Conservation (phyloP, 2,329 filamentous ascomycete species). For the Colletotrichum godetiae region DNA sequence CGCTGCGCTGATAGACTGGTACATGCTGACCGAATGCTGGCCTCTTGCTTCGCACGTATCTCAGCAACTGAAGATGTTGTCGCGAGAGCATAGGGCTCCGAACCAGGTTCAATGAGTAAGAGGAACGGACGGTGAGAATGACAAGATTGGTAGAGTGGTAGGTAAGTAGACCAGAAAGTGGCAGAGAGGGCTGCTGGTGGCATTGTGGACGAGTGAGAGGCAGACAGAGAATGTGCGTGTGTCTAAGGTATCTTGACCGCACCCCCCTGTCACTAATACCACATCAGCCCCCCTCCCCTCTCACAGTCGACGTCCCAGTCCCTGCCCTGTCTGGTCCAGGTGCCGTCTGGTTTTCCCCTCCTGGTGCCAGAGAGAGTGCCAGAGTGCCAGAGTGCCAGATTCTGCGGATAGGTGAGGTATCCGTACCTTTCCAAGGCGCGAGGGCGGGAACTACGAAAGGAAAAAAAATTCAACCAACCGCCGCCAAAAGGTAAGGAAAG, state of each 20-base stretch:
- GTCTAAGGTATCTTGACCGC: not conserved
- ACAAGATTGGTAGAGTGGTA: not conserved
- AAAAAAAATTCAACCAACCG: too few species aligned
- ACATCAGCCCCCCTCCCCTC: not conserved
- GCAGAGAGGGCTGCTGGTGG: not conserved
- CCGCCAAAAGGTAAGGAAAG: not conserved
- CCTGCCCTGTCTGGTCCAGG: not conserved
- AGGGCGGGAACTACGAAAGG: not conserved
- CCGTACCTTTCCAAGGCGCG: not conserved
- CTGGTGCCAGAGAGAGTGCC: not conserved
- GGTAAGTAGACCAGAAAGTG: too few species aligned
- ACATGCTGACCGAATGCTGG: constrained; percentile 15
- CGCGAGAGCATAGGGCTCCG: not conserved
- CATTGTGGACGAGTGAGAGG: not conserved
- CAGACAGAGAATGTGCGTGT: not conserved
- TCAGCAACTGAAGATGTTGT: not conserved
- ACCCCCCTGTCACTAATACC: constrained; percentile 6
- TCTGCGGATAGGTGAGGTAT: too few species aligned
- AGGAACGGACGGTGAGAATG: not conserved
- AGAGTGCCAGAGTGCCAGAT: too few species aligned
- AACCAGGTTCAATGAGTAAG: not conserved
- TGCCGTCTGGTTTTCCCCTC: not conserved
- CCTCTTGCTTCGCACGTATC: not conserved
- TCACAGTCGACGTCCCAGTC: not conserved
- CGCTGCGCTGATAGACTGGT: constrained; percentile 20